A percentile compares a stretch with the other conserved stretches of the same genome.
Conservation (phyloP, 2,329 filamentous ascomycete species). For the Hymenoscyphus fructigenus region DNA sequence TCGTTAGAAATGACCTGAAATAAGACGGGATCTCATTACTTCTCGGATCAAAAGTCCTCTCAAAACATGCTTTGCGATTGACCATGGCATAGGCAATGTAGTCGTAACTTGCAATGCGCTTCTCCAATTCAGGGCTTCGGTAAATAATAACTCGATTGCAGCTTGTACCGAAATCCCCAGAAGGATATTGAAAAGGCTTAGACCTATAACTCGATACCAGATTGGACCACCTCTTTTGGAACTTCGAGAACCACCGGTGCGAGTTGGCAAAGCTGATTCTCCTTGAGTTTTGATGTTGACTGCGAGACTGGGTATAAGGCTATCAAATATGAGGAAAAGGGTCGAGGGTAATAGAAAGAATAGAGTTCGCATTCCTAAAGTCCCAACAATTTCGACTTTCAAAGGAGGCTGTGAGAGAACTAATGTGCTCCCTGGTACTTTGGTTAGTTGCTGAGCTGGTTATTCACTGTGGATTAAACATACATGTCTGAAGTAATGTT, state of each 20-base stretch:
- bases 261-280: constrained; percentile 48
- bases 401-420: constrained; percentile 74
- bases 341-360: constrained; percentile 74
- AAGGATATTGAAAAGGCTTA: constrained; percentile 55
- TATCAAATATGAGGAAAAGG: constrained; percentile 72
- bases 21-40: constrained; percentile 38
- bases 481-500: constrained; percentile 55
- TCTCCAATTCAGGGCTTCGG: constrained; percentile 49
- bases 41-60: constrained; percentile 57
- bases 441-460: not conserved
- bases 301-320: constrained; percentile 65
- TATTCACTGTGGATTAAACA: not conserved
- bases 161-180: constrained; percentile 55
- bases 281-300: constrained; percentile 68
- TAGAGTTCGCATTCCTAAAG: constrained; percentile 63
- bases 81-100: constrained; percentile 61
- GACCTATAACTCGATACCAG: constrained; percentile 50
- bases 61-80: constrained; percentile 53
- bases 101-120: constrained; percentile 59
- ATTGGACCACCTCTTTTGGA: constrained; percentile 39
- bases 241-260: constrained; percentile 39
- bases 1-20: constrained; percentile 13
- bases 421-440: constrained; percentile 60
- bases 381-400: constrained; percentile 71
- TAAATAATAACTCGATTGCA: constrained; percentile 53